Conservation (phyloP, 495 filamentous ascomycete species). For the Podospora pseudopauciseta region DNA sequence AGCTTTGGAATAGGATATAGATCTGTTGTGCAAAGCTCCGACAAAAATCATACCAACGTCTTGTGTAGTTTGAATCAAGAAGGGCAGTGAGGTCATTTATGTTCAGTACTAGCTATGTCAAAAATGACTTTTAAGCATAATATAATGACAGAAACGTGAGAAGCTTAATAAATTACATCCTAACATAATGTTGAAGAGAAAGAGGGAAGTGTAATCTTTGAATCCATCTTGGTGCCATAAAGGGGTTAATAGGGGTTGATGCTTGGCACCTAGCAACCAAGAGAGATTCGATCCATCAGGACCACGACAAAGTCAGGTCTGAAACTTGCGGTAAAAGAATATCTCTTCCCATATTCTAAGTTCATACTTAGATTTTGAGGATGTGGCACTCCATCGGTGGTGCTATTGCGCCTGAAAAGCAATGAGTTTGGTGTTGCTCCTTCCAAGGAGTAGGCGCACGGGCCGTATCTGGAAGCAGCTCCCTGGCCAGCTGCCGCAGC, state of each 20-base stretch:
- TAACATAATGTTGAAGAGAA: background rate
- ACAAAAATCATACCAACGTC: background rate
- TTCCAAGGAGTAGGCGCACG: background rate
- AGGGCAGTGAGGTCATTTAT: background rate
- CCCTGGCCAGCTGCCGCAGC: background rate
- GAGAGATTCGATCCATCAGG: background rate
- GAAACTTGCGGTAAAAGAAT: background rate
- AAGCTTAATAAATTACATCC: background rate
- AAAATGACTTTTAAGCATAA: background rate
- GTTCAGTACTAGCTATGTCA: background rate
- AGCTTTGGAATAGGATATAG: background rate
- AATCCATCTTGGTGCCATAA: background rate
- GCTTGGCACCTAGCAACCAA: background rate
- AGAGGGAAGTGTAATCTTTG: background rate
- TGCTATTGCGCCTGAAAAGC: background rate
- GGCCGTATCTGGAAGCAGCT: background rate
- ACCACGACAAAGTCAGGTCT: too few relatives aligned
- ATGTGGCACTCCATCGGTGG: too few relatives aligned
- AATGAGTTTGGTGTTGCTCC: background rate
- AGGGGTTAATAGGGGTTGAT: background rate
- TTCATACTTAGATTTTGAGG: background rate
- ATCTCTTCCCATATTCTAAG: background rate
- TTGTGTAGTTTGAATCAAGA: background rate
- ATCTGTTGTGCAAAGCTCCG: background rate
- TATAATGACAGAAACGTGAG: background rate